Percentiles rank a stretch among this genome's conserved stretches.
Conservation (phyloP, 73 alveolate genomes). For the Paramecium bursaria region DNA sequence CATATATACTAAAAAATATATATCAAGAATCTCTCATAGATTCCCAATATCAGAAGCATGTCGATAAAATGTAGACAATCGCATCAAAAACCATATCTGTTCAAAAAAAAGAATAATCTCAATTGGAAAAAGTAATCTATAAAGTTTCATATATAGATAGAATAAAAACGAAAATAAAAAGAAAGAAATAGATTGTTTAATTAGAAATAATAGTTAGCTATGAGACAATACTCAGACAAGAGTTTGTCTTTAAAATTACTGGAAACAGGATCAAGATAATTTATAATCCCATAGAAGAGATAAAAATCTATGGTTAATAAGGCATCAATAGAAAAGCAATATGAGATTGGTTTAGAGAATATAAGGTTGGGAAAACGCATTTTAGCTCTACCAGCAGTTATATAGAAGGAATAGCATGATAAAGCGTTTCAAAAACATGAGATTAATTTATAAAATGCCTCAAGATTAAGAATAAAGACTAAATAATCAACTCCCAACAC, state of each 20-base stretch:
- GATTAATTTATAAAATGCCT: constrained; percentile 1
- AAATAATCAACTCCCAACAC: constrained; percentile 19
- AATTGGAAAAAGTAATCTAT: constrained; percentile 36
- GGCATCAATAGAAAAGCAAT: constrained; percentile 16
- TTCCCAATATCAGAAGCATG: constrained; percentile 17
- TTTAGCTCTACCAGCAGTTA: background rate
- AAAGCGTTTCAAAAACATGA: constrained; percentile 43
- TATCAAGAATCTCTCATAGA: constrained; percentile 39
- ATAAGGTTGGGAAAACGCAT: constrained; percentile 34
- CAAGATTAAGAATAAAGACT: constrained; percentile 7
- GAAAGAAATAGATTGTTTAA: constrained; percentile 35
- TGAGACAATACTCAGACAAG: constrained; percentile 17
- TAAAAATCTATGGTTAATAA: constrained; percentile 2
- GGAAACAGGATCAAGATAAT: background rate
- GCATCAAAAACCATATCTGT: background rate
- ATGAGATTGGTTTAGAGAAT: constrained; percentile 52
- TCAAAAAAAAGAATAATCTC: background rate
- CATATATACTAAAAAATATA: constrained; percentile 37
- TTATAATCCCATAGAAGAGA: background rate
- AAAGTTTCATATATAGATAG: too few relatives aligned
- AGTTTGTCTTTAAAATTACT: background rate
- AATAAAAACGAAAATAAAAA: constrained; percentile 17
- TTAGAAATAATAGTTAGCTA: background rate
- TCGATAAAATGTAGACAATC: background rate
- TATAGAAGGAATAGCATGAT: constrained; percentile 9